Evolutionary conservation across 2,329 filamentous ascomycete species (phyloP), one percentile per base, ranked within the genome.

Genomic region (Tolypocladium cylindrosporum): DNA sequence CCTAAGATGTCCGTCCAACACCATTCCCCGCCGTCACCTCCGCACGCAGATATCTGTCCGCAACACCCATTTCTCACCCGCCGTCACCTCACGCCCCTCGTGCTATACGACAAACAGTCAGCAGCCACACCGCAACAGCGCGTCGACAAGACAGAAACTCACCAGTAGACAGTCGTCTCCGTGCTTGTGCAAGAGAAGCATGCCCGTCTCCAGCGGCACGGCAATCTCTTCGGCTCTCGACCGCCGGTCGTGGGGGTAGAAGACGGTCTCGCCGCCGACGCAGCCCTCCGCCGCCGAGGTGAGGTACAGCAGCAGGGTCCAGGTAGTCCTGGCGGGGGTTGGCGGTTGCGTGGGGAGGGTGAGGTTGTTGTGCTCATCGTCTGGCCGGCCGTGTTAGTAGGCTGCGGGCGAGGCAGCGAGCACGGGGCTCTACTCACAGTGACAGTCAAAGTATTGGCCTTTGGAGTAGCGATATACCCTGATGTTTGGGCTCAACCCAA

Each of bases 51-150:
- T 72, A 76, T 96, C 92, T 61, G 88, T 95, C 63, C 91, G 79
- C 60, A 96, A 81, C 60, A 96, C 86, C 91, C 91, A 96, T 73
- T 96, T 96, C 75, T 96, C 90, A 11, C 91, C 91, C 48, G 81
- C 79, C 1, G 75, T 80, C 0, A 96, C 91, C 69, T 95, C 86
- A 58, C 83, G 81, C 0, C 91, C 91, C 72, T 96, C 91, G 71
- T 96, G 92, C 81, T 85, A 60, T 42, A 61, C 56, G 14, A 24
- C 37, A 16, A 19, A 11, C 48, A 24, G 37, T 58, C 48, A 24
- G 37, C 57, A 76, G 48, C 45, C 11, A 16, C n/a, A 21, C 9
- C 31, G 31, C 48, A 31, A 21, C 4, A 13, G 36, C 9, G 19
- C 19, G 21, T 21, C 31, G 54, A 36, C 27, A 6, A 21, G 21